These are phyloP conservation scores for Trichoderma polysporum DNA, from an alignment of 2,329 filamentous ascomycete genomes.

Conservation along the genomic window DNA sequence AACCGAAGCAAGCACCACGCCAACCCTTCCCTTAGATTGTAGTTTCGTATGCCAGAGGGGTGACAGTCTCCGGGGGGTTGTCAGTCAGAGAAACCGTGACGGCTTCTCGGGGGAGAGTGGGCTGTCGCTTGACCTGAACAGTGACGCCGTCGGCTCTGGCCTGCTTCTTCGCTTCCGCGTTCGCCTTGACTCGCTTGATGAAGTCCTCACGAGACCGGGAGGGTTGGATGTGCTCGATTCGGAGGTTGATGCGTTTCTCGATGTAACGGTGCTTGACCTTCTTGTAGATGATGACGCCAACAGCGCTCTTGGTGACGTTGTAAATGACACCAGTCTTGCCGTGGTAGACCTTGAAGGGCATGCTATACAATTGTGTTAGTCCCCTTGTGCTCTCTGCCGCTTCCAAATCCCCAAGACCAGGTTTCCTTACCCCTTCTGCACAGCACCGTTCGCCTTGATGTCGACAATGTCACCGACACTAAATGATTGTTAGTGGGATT, in stretches of 20 bases:
- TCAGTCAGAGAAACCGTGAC: conserved; percentile 77
- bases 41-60: conserved; percentile 94
- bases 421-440: conserved; percentile 84
- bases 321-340: conserved; percentile 98
- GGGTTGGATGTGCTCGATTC: conserved; percentile 92
- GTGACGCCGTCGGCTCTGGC: conserved; percentile 86
- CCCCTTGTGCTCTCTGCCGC: background rate
- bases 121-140: conserved; percentile 90
- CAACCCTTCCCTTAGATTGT: conserved; percentile 70
- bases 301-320: conserved; percentile 98
- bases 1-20: conserved; percentile 37
- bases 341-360: conserved; percentile 99
- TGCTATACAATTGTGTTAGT: conserved; percentile 53
- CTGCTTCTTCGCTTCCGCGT: conserved; percentile 88
- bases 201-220: conserved; percentile 97
- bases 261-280: conserved; percentile 99
- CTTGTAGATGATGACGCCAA: conserved; percentile 99
- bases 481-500: conserved; percentile 44
- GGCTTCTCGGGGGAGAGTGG: conserved; percentile 74
- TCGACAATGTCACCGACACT: conserved; percentile 98
- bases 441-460: conserved; percentile 97
- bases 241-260: conserved; percentile 99
- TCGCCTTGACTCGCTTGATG: conserved; percentile 92
- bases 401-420: conserved; percentile 3
- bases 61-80: conserved; percentile 86